Percentiles rank a stretch among this genome's conserved stretches.
phyloP scores from a whole-genome alignment of 169 alveolate genomes.

The Pseudocohnilembus persalinus region DNA sequence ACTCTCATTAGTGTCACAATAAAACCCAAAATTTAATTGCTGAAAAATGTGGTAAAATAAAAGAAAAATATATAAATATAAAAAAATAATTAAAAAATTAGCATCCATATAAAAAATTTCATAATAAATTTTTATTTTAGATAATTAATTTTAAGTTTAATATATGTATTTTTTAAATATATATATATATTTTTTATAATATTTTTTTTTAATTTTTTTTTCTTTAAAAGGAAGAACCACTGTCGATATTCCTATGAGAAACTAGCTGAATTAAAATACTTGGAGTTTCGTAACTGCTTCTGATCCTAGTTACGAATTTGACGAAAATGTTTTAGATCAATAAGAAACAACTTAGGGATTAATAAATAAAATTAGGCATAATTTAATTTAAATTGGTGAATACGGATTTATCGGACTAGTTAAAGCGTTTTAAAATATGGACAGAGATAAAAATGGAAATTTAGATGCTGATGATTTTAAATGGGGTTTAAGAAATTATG shows the following conservation, averaged over 20 bases:
- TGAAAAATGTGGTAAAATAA: constrained; percentile 9
- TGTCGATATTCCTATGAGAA: constrained; percentile 45
- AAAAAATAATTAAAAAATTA: no score
- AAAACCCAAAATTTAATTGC: constrained; percentile 48
- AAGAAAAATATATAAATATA: no score
- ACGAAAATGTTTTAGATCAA: constrained; percentile 39
- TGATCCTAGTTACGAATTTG: constrained; percentile 24
- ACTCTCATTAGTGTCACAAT: constrained; percentile 25
- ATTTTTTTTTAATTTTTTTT: no score
- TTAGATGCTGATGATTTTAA: constrained; percentile 33
- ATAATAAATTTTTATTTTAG: no score
- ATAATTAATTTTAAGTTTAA: no score
- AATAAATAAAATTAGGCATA: constrained; percentile 16
- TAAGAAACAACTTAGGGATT: constrained; percentile 27
- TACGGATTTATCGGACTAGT: constrained; percentile 41
- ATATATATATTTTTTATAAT: no score
- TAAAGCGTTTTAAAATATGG: constrained; percentile 38
- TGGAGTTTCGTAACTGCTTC: constrained; percentile 35
- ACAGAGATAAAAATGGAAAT: constrained; percentile 13
- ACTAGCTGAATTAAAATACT: constrained; percentile 23
- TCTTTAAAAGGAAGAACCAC: constrained; percentile 43
- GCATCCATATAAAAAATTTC: no score
- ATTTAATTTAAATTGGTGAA: constrained; percentile 10
- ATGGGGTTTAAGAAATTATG: constrained; percentile 49
- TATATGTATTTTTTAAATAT: no score